These are phyloP conservation scores for Leptoxyphium fumago DNA, from an alignment of 2,329 filamentous ascomycete genomes.

Conservation along the genomic window DNA sequence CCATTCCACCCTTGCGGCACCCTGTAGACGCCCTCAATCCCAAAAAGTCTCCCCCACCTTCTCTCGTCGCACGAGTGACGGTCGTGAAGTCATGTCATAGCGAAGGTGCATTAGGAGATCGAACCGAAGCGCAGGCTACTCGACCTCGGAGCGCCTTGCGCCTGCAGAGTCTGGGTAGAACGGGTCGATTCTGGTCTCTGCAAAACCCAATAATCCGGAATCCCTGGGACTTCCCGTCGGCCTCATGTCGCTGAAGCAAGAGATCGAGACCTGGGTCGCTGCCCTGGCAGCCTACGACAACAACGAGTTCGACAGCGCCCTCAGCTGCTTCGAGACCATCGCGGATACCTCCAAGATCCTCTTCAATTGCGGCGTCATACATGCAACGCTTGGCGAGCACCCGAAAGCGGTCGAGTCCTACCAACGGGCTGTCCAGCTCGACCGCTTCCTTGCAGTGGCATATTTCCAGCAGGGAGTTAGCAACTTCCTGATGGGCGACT, in stretches of 20 bases:
- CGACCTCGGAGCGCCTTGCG: too few species aligned
- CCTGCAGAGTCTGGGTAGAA: background rate
- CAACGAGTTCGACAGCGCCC: slow-evolving; percentile 86
- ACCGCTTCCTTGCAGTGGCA: slow-evolving; percentile 90
- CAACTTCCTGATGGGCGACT: slow-evolving; percentile 92
- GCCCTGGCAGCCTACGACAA: slow-evolving; percentile 88
- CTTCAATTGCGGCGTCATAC: slow-evolving; percentile 96
- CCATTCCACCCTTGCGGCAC: too few species aligned
- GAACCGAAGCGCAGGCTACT: too few species aligned
- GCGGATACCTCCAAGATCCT: slow-evolving; percentile 94
- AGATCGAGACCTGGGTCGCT: slow-evolving; percentile 97
- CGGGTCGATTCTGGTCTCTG: background rate
- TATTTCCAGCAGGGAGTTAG: slow-evolving; percentile 98
- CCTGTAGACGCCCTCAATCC: too few species aligned
- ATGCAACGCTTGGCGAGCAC: slow-evolving; percentile 91
- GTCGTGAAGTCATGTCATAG: too few species aligned
- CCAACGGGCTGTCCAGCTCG: slow-evolving; percentile 75
- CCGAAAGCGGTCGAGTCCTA: slow-evolving; percentile 93
- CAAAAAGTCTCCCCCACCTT: too few species aligned
- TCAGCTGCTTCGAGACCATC: slow-evolving; percentile 72
- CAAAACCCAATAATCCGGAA: too few species aligned
- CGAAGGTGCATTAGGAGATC: too few species aligned
- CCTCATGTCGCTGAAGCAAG: slow-evolving; percentile 45
- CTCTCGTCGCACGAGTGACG: too few species aligned
- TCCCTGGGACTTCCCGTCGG: background rate